phyloP scores from a whole-genome alignment of 1,284 basidiomycete species.

The Somion occarium region DNA sequence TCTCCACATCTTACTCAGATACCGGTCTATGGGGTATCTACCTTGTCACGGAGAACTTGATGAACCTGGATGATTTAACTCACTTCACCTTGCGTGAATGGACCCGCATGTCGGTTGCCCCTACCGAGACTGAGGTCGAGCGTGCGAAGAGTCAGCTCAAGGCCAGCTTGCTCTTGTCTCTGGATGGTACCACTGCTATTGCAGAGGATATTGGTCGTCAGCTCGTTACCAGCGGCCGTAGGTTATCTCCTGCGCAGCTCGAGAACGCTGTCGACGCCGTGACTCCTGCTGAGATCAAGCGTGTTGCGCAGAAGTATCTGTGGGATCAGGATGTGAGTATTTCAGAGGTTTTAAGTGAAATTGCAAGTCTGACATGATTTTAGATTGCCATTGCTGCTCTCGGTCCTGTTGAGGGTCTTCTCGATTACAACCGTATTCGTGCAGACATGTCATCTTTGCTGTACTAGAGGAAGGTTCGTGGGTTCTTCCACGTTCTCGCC shows the following conservation, averaged over 20 bases:
- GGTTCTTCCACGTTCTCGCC: not conserved
- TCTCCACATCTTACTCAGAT: constrained; percentile 99
- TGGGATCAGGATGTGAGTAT: constrained; percentile 91
- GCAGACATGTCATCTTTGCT: constrained; percentile 76
- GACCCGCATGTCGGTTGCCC: constrained; percentile 92
- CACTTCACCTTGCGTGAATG: constrained; percentile 98
- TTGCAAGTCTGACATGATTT: constrained; percentile 10
- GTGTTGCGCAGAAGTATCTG: constrained; percentile 93
- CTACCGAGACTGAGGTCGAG: constrained; percentile 87
- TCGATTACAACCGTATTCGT: constrained; percentile 81
- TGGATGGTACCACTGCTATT: constrained; percentile 94
- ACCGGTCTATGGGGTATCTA: constrained; percentile 99
- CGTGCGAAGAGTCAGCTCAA: constrained; percentile 98
- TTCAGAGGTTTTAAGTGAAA: constrained; percentile 7
- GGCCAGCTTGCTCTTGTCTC: constrained; percentile 84
- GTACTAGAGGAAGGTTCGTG: constrained; percentile 42
- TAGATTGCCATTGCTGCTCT: constrained; percentile 80
- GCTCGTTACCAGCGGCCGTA: constrained; percentile 88
- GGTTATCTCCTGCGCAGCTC: constrained; percentile 91
- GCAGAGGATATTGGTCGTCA: constrained; percentile 99
- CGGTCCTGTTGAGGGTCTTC: constrained; percentile 84
- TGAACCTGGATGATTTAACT: constrained; percentile 89
- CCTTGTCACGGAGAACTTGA: constrained; percentile 90
- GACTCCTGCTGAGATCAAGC: constrained; percentile 85
- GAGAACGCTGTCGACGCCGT: constrained; percentile 92